These are phyloP conservation scores for Penicillium simplicissimum DNA, from an alignment of 495 filamentous ascomycete genomes.

Conservation along the genomic window DNA sequence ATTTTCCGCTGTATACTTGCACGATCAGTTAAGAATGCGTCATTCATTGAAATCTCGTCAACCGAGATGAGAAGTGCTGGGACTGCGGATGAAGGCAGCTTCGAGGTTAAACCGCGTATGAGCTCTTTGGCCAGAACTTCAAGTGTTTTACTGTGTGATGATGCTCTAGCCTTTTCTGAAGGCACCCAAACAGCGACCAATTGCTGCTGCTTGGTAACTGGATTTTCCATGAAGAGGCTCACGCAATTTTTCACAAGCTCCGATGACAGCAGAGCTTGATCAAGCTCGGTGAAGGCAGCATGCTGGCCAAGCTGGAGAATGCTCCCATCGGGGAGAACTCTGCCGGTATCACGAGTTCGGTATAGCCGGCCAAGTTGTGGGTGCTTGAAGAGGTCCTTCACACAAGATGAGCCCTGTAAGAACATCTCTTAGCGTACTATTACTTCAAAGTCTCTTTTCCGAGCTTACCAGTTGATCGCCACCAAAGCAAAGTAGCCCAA, in stretches of 20 bases:
- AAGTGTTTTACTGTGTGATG: constrained; percentile 5
- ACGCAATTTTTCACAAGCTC: constrained; percentile 50
- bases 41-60: constrained; percentile 60
- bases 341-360: constrained; percentile 69
- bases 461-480: constrained; percentile 66
- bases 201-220: constrained; percentile 33
- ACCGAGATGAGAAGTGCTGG: constrained; percentile 69
- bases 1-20: constrained; percentile 38
- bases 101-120: constrained; percentile 27
- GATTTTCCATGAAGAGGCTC: constrained; percentile 48
- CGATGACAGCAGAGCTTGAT: constrained; percentile 49
- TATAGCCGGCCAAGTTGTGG: constrained; percentile 66
- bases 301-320: constrained; percentile 63
- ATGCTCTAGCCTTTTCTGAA: constrained; percentile 4
- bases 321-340: constrained; percentile 68
- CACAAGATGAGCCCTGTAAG: not conserved
- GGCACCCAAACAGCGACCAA: constrained; percentile 63
- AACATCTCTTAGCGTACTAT: not conserved
- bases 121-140: constrained; percentile 38
- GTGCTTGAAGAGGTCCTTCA: constrained; percentile 64
- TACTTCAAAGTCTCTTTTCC: not conserved
- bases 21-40: constrained; percentile 64
- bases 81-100: constrained; percentile 66
- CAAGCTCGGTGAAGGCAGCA: constrained; percentile 69
- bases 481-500: constrained; percentile 83